These are phyloP conservation scores for Trichoderma sp. DNA, from an alignment of 2,329 filamentous ascomycete genomes.

Conservation along the genomic window DNA sequence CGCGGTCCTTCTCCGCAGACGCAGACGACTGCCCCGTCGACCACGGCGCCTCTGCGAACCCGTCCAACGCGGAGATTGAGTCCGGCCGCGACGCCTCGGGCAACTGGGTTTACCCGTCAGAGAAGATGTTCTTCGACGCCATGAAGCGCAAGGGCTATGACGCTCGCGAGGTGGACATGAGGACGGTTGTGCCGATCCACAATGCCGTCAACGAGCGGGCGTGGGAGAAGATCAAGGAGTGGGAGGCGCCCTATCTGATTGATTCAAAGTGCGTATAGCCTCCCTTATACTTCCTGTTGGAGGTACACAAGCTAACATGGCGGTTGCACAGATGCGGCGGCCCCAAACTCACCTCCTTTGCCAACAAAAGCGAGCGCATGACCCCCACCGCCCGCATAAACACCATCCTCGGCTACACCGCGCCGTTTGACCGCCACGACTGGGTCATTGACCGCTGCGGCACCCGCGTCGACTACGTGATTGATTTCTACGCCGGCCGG, in stretches of 20 bases:
- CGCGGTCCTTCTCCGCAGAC: slow-evolving; percentile 53
- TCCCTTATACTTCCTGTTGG: no score
- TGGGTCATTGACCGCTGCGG: slow-evolving; percentile 96
- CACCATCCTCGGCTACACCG: slow-evolving; percentile 80
- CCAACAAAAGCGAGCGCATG: slow-evolving; percentile 68
- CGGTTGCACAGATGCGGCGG: slow-evolving; percentile 59
- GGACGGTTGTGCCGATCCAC: slow-evolving; percentile 91
- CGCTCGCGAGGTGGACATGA: slow-evolving; percentile 74
- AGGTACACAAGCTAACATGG: background rate
- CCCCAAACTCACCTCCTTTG: slow-evolving; percentile 81
- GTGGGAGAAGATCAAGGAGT: slow-evolving; percentile 87
- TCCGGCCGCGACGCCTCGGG: slow-evolving; percentile 72
- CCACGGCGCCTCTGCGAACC: slow-evolving; percentile 60
- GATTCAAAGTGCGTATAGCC: slow-evolving; percentile 55
- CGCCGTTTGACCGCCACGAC: slow-evolving; percentile 94
- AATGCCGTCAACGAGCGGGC: slow-evolving; percentile 98
- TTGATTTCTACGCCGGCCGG: slow-evolving; percentile 91
- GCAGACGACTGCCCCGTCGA: slow-evolving; percentile 43
- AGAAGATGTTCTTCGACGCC: slow-evolving; percentile 97
- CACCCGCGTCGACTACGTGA: slow-evolving; percentile 85
- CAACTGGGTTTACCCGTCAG: slow-evolving; percentile 97
- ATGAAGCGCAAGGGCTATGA: slow-evolving; percentile 89
- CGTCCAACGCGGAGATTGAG: slow-evolving; percentile 76
- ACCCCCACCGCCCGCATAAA: slow-evolving; percentile 84
- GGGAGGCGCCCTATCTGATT: slow-evolving; percentile 72